These are phyloP conservation scores for Ogataea ganodermae DNA, from an alignment of 805 yeast genomes.

Conservation along the genomic window DNA sequence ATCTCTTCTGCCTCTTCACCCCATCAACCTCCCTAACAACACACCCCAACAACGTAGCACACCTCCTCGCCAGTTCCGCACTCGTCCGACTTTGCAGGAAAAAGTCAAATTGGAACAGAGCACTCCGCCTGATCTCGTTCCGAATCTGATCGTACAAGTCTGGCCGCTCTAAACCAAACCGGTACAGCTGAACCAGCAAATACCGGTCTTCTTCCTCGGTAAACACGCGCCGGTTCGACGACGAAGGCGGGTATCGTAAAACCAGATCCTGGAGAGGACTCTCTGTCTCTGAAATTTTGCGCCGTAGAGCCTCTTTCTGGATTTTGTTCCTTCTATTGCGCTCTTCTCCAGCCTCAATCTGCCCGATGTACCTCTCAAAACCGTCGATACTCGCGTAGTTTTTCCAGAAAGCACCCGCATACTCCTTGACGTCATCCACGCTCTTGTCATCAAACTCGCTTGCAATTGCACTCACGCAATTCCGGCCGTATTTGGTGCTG, in stretches of 20 bases:
- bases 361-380: constrained; percentile 76
- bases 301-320: constrained; percentile 78
- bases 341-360: constrained; percentile 89
- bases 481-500: constrained; percentile 79
- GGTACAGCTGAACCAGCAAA: constrained; percentile 73
- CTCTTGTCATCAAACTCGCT: constrained; percentile 82
- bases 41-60: constrained; percentile 73
- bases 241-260: constrained; percentile 65
- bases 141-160: constrained; percentile 79
- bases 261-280: constrained; percentile 76
- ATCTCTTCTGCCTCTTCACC: constrained; percentile 4
- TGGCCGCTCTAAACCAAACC: constrained; percentile 76
- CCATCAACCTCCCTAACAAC: constrained; percentile 68
- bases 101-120: constrained; percentile 84
- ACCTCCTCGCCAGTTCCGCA: constrained; percentile 77
- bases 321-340: constrained; percentile 60
- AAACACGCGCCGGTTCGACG: constrained; percentile 62
- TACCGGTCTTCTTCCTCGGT: constrained; percentile 92
- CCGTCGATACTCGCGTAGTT: constrained; percentile 82
- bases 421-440: constrained; percentile 73
- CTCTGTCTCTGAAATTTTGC: constrained; percentile 67
- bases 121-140: constrained; percentile 70
- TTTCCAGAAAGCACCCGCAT: constrained; percentile 81
- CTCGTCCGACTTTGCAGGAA: constrained; percentile 80
- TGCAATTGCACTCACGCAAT: constrained; percentile 68